Percentiles rank a stretch among this genome's conserved stretches.
These are phyloP conservation scores for Venturia nashicola DNA, from an alignment of 2,329 filamentous ascomycete species.

Conservation along the genomic window DNA sequence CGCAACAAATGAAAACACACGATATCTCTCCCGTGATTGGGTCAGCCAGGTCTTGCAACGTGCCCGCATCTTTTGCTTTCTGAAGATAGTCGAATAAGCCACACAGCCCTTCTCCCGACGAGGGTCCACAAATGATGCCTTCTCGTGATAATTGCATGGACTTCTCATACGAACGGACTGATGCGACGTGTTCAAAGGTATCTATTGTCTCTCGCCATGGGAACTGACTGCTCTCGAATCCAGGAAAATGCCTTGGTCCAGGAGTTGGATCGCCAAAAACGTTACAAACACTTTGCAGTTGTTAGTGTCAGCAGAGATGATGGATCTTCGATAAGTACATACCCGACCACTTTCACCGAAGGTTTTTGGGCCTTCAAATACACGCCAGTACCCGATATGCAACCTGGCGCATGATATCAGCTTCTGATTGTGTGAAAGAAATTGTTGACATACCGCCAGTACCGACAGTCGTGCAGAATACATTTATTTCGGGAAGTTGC, in stretches of 20 bases:
- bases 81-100: conserved; percentile 40
- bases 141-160: conserved; percentile 44
- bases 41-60: conserved; percentile 31
- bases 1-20: conserved; percentile 50
- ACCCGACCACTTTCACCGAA: conserved; percentile 15
- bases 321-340: conserved; percentile 19
- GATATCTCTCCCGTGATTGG: conserved; percentile 30
- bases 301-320: conserved; percentile 9
- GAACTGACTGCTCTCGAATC: conserved; percentile 39
- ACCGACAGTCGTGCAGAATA: conserved; percentile 46
- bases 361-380: conserved; percentile 13
- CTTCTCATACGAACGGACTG: conserved; percentile 38
- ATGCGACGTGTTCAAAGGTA: conserved; percentile 43
- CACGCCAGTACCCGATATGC: conserved; percentile 12
- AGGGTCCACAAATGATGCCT: conserved; percentile 48
- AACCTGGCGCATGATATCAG: background rate
- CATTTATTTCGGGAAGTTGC: conserved; percentile 43
- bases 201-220: conserved; percentile 47
- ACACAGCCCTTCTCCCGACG: conserved; percentile 45
- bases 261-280: conserved; percentile 45
- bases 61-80: conserved; percentile 34
- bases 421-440: background rate
- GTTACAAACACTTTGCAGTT: conserved; percentile 40
- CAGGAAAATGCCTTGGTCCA: conserved; percentile 41
- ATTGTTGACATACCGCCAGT: conserved; percentile 32